A percentile compares a stretch with the other conserved stretches of the same genome.
Evolutionary conservation across 2,329 filamentous ascomycete species (phyloP).

Genomic region (Penicillium sclerotiorum): DNA sequence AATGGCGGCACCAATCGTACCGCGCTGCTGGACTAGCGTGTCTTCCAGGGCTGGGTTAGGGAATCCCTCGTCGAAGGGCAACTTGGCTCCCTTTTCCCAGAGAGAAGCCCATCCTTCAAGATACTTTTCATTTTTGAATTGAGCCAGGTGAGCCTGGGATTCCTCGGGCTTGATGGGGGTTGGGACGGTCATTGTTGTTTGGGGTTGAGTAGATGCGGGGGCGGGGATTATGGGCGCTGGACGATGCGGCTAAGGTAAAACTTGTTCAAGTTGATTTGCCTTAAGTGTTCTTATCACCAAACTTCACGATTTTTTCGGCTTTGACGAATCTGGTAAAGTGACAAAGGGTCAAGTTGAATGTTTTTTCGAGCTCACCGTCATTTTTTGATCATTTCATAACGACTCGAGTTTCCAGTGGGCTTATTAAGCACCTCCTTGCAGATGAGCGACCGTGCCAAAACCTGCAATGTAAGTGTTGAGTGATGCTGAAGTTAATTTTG

Average conservation of each 20-base stretch:
- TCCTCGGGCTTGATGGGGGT: conserved; percentile 21
- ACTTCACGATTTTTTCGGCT: too few species aligned
- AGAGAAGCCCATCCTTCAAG: conserved; percentile 56
- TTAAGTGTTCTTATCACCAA: not conserved
- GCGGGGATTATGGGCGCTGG: not conserved
- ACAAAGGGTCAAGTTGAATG: not conserved
- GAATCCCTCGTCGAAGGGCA: conserved; percentile 62
- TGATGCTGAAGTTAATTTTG: not conserved
- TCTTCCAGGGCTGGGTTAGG: conserved; percentile 64
- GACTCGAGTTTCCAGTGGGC: conserved; percentile 3
- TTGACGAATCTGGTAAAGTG: too few species aligned
- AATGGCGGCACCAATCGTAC: conserved; percentile 41
- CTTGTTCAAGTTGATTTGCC: too few species aligned
- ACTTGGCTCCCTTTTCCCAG: conserved; percentile 56
- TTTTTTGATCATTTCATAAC: conserved; percentile 14
- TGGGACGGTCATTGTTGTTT: conserved; percentile 16
- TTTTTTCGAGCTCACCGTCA: conserved; percentile 15
- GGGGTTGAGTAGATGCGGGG: conserved; percentile 6
- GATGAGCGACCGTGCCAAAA: conserved; percentile 5
- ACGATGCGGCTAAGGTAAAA: too few species aligned
- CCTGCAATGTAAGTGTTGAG: not conserved
- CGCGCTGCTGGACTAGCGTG: conserved; percentile 44
- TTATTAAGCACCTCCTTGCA: conserved; percentile 30
- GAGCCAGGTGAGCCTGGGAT: conserved; percentile 46
- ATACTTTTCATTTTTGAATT: conserved; percentile 45